phyloP scores from a whole-genome alignment of 805 yeast species.

The Metschnikowia lochheadii region DNA sequence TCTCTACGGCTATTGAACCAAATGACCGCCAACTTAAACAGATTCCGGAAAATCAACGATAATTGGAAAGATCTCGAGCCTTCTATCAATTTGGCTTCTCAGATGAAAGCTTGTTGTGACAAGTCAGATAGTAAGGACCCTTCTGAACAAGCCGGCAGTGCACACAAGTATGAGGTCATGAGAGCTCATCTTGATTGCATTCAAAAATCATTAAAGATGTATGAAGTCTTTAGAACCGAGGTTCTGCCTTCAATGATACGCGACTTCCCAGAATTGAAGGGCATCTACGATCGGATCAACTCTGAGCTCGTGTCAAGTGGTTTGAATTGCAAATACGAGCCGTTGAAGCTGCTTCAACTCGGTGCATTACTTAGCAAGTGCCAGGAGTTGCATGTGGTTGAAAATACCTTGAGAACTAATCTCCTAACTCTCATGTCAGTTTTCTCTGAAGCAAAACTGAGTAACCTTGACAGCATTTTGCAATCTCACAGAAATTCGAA shows the following conservation, averaged over 20 bases:
- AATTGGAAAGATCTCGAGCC: neutral
- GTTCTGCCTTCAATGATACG: slow-evolving; percentile 1
- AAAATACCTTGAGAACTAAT: neutral
- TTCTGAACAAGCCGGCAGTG: neutral
- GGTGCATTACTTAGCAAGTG: slow-evolving; percentile 7
- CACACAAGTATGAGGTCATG: neutral
- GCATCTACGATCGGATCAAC: slow-evolving; percentile 7
- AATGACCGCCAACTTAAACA: slow-evolving; percentile 13
- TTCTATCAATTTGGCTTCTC: neutral
- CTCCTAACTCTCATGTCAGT: neutral
- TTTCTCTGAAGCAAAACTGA: neutral
- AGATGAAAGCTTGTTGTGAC: neutral
- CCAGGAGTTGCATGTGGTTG: slow-evolving; percentile 4
- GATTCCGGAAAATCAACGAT: neutral
- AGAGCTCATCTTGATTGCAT: neutral
- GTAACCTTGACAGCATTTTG: neutral
- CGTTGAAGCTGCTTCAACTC: slow-evolving; percentile 12
- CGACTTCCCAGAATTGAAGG: slow-evolving; percentile 15
- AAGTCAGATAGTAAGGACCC: neutral
- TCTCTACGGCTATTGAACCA: slow-evolving; percentile 28
- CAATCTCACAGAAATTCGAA: neutral
- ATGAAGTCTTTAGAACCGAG: neutral
- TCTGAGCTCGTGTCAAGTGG: slow-evolving; percentile 10
- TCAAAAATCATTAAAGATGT: neutral
- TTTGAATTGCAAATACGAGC: slow-evolving; percentile 12